These are phyloP conservation scores for Carex cristatella DNA, from an alignment of 176 grass and related monocot species.

Conservation along the genomic window DNA sequence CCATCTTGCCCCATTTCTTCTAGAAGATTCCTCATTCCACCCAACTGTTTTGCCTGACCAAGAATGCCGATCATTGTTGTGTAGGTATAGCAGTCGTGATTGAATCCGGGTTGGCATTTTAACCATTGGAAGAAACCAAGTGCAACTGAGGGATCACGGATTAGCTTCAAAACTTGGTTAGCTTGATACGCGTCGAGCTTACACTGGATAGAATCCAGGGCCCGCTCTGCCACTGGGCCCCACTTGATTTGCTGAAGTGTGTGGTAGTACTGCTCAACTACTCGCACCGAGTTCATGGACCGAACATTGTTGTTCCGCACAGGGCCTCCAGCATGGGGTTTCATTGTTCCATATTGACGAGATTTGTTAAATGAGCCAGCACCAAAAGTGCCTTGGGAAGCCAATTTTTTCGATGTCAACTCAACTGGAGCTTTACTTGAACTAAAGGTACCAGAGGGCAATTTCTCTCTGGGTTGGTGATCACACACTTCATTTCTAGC, in stretches of 20 bases:
- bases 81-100: conserved; percentile 90
- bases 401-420: conserved; percentile 33
- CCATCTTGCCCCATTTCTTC: conserved; percentile 68
- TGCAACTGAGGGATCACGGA: conserved; percentile 59
- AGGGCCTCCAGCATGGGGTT: conserved; percentile 29
- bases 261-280: conserved; percentile 77
- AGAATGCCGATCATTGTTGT: conserved; percentile 97
- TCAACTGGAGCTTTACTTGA: conserved; percentile 36
- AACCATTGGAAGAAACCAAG: conserved; percentile 90
- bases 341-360: conserved; percentile 41
- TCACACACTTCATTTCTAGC: conserved; percentile 46
- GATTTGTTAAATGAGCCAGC: conserved; percentile 43
- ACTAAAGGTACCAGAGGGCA: conserved; percentile 40
- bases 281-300: conserved; percentile 44
- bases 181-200: conserved; percentile 77
- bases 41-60: conserved; percentile 81
- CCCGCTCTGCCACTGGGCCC: conserved; percentile 63
- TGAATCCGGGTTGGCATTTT: conserved; percentile 77
- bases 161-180: conserved; percentile 91
- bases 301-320: conserved; percentile 25
- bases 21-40: conserved; percentile 64
- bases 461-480: conserved; percentile 33
- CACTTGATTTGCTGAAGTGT: conserved; percentile 81
- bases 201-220: conserved; percentile 62
- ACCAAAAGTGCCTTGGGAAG: conserved; percentile 24